Evolutionary conservation across 1,284 basidiomycete species (phyloP).

Genomic region (Apiotrichum laibachii): DNA sequence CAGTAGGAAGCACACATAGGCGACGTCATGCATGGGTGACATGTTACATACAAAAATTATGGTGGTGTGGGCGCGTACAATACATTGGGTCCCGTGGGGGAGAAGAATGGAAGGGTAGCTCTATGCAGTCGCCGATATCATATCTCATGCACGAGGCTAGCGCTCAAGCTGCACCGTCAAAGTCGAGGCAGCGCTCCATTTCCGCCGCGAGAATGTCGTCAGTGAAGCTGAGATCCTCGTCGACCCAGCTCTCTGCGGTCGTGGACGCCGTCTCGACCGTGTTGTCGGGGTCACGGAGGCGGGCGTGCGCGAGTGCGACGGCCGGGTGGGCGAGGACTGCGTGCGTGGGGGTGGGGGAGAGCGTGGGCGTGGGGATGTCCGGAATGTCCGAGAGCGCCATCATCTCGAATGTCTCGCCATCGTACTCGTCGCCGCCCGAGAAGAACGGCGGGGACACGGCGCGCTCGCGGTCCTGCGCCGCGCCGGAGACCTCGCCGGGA

Average conservation of each 20-base stretch:
- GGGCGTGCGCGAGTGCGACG: background rate
- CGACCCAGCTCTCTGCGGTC: conserved; percentile 5
- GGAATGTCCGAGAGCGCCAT: background rate
- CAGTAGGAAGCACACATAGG: background rate
- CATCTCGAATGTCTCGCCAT: conserved; percentile 3
- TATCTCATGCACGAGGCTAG: background rate
- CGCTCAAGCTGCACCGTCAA: too few relatives aligned
- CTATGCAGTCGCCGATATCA: background rate
- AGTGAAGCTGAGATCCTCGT: conserved; percentile 9
- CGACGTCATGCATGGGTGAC: conserved; percentile 3
- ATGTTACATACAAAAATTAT: background rate
- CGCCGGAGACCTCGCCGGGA: background rate
- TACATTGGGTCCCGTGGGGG: too few relatives aligned
- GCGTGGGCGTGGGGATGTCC: too few relatives aligned
- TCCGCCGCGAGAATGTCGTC: conserved; percentile 6
- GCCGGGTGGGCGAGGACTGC: too few relatives aligned
- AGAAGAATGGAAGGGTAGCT: too few relatives aligned
- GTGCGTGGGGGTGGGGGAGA: too few relatives aligned
- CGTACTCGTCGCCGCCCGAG: background rate
- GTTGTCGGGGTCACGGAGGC: too few relatives aligned
- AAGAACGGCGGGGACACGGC: background rate
- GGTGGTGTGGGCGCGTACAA: background rate
- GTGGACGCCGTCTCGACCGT: background rate
- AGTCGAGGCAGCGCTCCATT: background rate
- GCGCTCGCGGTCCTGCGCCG: background rate